phyloP scores from a whole-genome alignment of 2,329 filamentous ascomycete species.

The Fusarium guadeloupense region DNA sequence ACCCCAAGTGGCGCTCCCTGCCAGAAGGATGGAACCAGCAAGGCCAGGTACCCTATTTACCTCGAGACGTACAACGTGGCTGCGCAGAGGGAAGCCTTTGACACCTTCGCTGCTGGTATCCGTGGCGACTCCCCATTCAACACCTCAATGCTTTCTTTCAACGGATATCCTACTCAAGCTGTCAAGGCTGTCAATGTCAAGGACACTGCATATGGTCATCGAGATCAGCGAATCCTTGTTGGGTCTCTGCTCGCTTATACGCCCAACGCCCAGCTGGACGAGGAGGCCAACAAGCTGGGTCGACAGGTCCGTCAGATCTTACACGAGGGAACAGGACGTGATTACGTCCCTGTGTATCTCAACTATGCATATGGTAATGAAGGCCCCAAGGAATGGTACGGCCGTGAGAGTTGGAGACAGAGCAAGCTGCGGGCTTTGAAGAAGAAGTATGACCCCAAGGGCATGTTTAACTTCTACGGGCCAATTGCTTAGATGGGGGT shows the following conservation, averaged over 20 bases:
- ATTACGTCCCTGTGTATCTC: slow-evolving; percentile 46
- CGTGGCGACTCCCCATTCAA: slow-evolving; percentile 15
- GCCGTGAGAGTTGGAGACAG: slow-evolving; percentile 59
- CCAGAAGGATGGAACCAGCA: slow-evolving; percentile 33
- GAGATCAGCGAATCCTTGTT: slow-evolving; percentile 29
- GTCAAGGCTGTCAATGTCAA: slow-evolving; percentile 25
- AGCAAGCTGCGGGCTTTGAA: slow-evolving; percentile 57
- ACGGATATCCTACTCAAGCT: slow-evolving; percentile 60
- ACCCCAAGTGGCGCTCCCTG: slow-evolving; percentile 18
- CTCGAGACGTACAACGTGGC: slow-evolving; percentile 24
- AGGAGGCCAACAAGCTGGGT: slow-evolving; percentile 24
- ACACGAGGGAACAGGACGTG: slow-evolving; percentile 12
- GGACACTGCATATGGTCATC: slow-evolving; percentile 27
- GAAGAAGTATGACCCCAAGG: slow-evolving; percentile 57
- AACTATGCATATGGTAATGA: slow-evolving; percentile 64
- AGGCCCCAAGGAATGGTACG: slow-evolving; percentile 54
- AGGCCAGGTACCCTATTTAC: slow-evolving; percentile 37
- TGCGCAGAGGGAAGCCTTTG: slow-evolving; percentile 22
- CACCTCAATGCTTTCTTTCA: slow-evolving; percentile 60
- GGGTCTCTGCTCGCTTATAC: slow-evolving; percentile 29
- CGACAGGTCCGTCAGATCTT: slow-evolving; percentile 20
- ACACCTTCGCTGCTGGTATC: slow-evolving; percentile 19
- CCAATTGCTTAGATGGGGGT: background rate
- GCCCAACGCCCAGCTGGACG: slow-evolving; percentile 10
- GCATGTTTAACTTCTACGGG: slow-evolving; percentile 55